phyloP scores from a whole-genome alignment of 1,284 basidiomycete genomes.

The Peniophora sp. region DNA sequence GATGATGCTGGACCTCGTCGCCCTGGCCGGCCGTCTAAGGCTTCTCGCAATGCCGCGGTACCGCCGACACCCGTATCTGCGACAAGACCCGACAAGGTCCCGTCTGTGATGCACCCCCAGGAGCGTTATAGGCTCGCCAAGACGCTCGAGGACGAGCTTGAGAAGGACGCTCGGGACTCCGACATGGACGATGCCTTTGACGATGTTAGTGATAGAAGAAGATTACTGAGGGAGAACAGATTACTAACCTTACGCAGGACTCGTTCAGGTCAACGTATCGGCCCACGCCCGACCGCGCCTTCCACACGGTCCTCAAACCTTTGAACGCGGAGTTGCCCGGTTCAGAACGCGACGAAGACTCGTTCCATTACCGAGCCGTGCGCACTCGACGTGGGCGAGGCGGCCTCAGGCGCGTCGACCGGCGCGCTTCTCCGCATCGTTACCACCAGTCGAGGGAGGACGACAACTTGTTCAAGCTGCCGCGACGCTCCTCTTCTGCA shows the following conservation, averaged over 20 bases:
- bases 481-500: slow-evolving; percentile 1
- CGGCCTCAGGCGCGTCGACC: slow-evolving; percentile 74
- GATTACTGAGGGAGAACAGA: slow-evolving; percentile 47
- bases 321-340: slow-evolving; percentile 25
- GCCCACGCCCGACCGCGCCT: slow-evolving; percentile 5
- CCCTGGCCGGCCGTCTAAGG: no score
- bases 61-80: not conserved
- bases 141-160: not conserved
- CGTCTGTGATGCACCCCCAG: not conserved
- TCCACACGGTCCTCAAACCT: slow-evolving; percentile 30
- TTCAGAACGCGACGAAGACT: slow-evolving; percentile 20
- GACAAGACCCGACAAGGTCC: not conserved
- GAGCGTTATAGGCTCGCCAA: not conserved
- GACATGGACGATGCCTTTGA: slow-evolving; percentile 2
- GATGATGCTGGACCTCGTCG: not conserved
- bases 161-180: not conserved
- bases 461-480: not conserved
- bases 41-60: not conserved
- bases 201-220: slow-evolving; percentile 31
- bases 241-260: slow-evolving; percentile 37
- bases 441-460: not conserved
- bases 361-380: slow-evolving; percentile 39
- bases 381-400: slow-evolving; percentile 77
- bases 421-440: slow-evolving; percentile 29
- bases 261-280: slow-evolving; percentile 49